Evolutionary conservation across 2,329 filamentous ascomycete genomes (phyloP), one percentile per base, ranked within the genome.

Genomic region (Claviceps cyperi): DNA sequence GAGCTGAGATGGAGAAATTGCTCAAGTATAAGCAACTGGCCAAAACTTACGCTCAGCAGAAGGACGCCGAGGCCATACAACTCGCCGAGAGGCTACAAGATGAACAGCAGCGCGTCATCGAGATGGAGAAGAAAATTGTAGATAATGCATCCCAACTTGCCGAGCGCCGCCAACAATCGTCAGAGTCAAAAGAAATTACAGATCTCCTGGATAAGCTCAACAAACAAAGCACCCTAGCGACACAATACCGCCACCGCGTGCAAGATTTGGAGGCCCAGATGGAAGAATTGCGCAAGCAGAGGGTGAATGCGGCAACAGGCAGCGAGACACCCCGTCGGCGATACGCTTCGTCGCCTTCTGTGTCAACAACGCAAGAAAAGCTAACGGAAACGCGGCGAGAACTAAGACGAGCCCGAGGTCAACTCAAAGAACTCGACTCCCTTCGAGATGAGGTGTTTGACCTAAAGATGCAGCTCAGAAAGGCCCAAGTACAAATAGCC

Each of bases 1-100:
- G 79, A 62, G 75, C 73, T 43, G 83, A 90, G 64, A 82, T 89
- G 72, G 81, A 81, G 68, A 86, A 84, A 67, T 72, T 91, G 60
- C 76, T 90, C 60, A 80, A 79, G 60, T 90, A 89, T 71, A 87
- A 89, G 69, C 79, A 86, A 60, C 72, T 87, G 54, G 84, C 85
- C 51, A 90, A 86, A 66, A 83, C 81, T 50, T 90, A 83, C 60
- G 86, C 86, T 43, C 81, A 83, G 62, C 78, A 83, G 66, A 90
- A 89, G 64, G 86, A 91, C 59, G 71, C 73, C 17, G 82, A 89
- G 63, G 81, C 83, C 21, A 74, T 77, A 24, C 75, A 84, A 50
- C 66, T 90, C 47, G 73, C 75, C 21, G 76, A 80, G 52, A 77
- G 80, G 57, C 73, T 91, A 37, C 76, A 76, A 52, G 78, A 84